A percentile compares a stretch with the other conserved stretches of the same genome.
Evolutionary conservation across 768 basidiomycete species (phyloP).

Genomic region (Boletus reticuloceps): DNA sequence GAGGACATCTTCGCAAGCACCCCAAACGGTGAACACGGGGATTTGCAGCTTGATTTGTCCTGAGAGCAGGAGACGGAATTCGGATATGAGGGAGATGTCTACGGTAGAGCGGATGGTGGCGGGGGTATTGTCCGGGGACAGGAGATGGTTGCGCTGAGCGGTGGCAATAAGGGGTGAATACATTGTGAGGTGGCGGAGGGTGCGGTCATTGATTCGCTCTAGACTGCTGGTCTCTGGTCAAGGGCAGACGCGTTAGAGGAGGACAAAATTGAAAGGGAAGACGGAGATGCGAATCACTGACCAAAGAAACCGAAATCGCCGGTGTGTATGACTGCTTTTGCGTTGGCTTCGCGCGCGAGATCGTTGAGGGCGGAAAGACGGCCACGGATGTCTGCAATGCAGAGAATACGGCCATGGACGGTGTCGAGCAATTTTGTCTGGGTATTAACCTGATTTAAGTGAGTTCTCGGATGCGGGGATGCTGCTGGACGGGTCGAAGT

Average conservation of each 20-base stretch:
- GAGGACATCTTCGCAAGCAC: constrained; percentile 93
- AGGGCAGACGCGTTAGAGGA: constrained; percentile 18
- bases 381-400: constrained; percentile 92
- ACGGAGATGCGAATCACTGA: constrained; percentile 30
- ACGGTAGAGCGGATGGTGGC: constrained; percentile 69
- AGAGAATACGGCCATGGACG: constrained; percentile 82
- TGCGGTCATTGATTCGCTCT: constrained; percentile 91
- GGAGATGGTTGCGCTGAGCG: constrained; percentile 76
- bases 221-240: constrained; percentile 70
- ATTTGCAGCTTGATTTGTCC: constrained; percentile 89
- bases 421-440: constrained; percentile 80
- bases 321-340: constrained; percentile 92
- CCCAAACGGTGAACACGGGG: constrained; percentile 96
- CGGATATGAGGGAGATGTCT: constrained; percentile 79
- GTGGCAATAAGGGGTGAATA: constrained; percentile 92
- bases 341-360: constrained; percentile 84
- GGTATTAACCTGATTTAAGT: constrained; percentile 57
- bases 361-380: constrained; percentile 86
- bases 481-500: constrained; percentile 56
- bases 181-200: constrained; percentile 91
- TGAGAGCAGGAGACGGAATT: constrained; percentile 88
- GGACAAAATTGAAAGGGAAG: not conserved
- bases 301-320: constrained; percentile 99
- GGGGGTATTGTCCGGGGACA: constrained; percentile 67
- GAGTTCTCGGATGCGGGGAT: constrained; percentile 52